A percentile compares a stretch with the other conserved stretches of the same genome.
Conservation (phyloP, 305 asterid species). For the Fraxinus ornus region DNA sequence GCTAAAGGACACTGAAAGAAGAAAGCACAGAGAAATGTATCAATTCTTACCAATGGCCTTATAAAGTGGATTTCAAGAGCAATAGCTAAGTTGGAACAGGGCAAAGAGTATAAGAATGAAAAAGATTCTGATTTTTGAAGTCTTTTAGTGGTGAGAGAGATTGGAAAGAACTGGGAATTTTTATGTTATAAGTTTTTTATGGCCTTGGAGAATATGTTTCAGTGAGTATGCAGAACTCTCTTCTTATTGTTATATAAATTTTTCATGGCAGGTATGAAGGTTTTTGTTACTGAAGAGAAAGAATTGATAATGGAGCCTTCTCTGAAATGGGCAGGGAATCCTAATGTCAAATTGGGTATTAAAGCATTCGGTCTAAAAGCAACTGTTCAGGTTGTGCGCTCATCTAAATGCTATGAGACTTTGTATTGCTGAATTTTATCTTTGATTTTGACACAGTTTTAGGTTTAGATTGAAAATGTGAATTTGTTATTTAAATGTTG, state of each 20-base stretch:
- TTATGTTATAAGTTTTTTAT: not conserved
- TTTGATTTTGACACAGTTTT: not conserved
- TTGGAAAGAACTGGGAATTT: not conserved
- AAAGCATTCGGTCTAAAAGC: slow-evolving; percentile 85
- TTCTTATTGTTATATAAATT: not conserved
- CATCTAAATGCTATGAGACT: slow-evolving; percentile 4
- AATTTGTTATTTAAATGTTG: slow-evolving; percentile 7
- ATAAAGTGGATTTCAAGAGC: not conserved
- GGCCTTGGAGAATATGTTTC: not conserved
- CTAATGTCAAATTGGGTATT: slow-evolving; percentile 67
- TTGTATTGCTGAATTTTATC: slow-evolving; percentile 2
- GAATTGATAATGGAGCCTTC: slow-evolving; percentile 98
- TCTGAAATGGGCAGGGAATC: slow-evolving; percentile 97
- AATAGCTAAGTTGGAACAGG: not conserved
- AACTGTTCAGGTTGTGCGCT: slow-evolving; percentile 73
- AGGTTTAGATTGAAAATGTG: not conserved
- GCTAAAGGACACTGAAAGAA: not conserved
- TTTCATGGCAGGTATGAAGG: slow-evolving; percentile 56
- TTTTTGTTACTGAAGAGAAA: slow-evolving; percentile 60
- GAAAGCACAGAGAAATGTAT: not conserved
- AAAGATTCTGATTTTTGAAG: not conserved
- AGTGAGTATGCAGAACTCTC: not conserved
- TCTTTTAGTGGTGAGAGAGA: not conserved
- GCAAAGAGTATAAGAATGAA: not conserved
- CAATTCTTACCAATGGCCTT: not conserved